Conservation (phyloP, 768 basidiomycete genomes). For the Gelatoporia subvermispora region DNA sequence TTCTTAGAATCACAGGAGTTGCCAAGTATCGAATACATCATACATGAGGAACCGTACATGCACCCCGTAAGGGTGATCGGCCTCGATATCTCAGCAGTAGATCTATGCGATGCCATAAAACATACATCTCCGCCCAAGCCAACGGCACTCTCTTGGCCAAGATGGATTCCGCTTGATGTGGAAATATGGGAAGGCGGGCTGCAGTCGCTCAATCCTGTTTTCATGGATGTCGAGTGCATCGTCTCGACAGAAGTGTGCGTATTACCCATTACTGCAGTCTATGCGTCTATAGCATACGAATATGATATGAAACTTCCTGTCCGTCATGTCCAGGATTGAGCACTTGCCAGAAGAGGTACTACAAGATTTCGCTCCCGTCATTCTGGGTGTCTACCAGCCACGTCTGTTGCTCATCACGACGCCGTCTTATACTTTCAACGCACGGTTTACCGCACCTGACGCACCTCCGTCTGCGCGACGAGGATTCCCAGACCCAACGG, state of each 20-base stretch:
- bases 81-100: conserved; percentile 54
- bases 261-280: conserved; percentile 7
- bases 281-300: not conserved
- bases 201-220: conserved; percentile 59
- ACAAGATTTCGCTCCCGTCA: conserved; percentile 56
- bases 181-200: conserved; percentile 75
- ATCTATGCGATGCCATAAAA: conserved; percentile 52
- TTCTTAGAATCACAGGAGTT: conserved; percentile 3
- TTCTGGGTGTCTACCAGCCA: conserved; percentile 79
- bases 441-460: conserved; percentile 59
- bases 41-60: conserved; percentile 5
- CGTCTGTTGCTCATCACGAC: conserved; percentile 74
- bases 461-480: conserved; percentile 29
- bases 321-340: conserved; percentile 57
- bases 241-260: conserved; percentile 79
- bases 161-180: conserved; percentile 68
- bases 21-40: no score
- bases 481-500: conserved; percentile 72
- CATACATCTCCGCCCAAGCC: conserved; percentile 24
- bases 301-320: not conserved
- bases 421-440: conserved; percentile 81
- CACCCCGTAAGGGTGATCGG: conserved; percentile 41
- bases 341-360: conserved; percentile 62
- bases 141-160: conserved; percentile 15
- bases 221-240: conserved; percentile 65